These are phyloP conservation scores for Mariannaea elegans DNA, from an alignment of 2,329 filamentous ascomycete species.

Conservation along the genomic window DNA sequence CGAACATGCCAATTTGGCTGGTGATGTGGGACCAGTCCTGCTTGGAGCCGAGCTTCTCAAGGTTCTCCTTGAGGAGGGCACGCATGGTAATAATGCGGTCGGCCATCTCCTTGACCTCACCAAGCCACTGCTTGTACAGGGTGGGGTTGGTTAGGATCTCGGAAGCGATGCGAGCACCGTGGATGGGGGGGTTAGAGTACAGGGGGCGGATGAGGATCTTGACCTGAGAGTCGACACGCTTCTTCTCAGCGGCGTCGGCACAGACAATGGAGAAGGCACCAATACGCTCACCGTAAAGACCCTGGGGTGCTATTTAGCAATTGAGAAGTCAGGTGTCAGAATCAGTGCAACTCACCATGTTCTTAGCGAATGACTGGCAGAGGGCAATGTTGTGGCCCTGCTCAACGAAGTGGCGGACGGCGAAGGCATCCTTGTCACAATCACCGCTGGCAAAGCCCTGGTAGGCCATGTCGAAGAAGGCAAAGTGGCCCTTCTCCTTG, in stretches of 20 bases:
- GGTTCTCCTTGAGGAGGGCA: conserved; percentile 89
- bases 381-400: conserved; percentile 90
- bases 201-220: conserved; percentile 97
- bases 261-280: conserved; percentile 95
- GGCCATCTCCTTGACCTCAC: conserved; percentile 98
- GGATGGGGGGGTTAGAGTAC: conserved; percentile 98
- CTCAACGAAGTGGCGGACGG: conserved; percentile 91
- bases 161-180: conserved; percentile 93
- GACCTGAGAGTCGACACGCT: conserved; percentile 95
- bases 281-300: conserved; percentile 97
- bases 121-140: conserved; percentile 93
- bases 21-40: conserved; percentile 99
- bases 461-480: conserved; percentile 99
- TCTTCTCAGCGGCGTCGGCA: conserved; percentile 87
- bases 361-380: conserved; percentile 97
- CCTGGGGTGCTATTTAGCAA: conserved; percentile 56
- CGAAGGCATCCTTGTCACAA: conserved; percentile 92
- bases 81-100: conserved; percentile 99
- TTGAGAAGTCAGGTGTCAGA: background rate
- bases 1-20: conserved; percentile 99
- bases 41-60: conserved; percentile 93
- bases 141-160: conserved; percentile 87
- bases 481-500: conserved; percentile 87
- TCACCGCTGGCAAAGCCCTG: conserved; percentile 96
- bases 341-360: conserved; percentile 74